These are phyloP conservation scores for Kwoniella sp. DNA, from an alignment of 768 basidiomycete species.

Conservation along the genomic window DNA sequence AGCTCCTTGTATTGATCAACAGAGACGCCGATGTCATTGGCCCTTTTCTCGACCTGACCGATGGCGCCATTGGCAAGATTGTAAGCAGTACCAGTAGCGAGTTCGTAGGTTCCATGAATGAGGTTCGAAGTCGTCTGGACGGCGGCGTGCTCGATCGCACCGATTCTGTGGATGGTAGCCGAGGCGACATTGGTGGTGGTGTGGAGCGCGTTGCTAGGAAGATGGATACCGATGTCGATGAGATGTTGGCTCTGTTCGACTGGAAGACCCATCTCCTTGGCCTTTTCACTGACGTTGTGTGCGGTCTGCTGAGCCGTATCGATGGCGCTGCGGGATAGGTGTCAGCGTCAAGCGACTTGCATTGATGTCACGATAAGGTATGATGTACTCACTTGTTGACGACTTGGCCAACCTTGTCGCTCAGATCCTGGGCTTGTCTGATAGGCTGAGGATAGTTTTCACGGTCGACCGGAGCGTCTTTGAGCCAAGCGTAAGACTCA, in stretches of 20 bases:
- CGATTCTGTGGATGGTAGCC: constrained; percentile 10
- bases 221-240: constrained; percentile 14
- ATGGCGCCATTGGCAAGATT: constrained; percentile 24
- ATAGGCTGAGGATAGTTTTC: constrained; percentile 16
- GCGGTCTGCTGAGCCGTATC: constrained; percentile 5
- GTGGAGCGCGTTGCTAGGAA: constrained; percentile 3
- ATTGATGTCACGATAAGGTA: not conserved
- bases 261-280: constrained; percentile 14
- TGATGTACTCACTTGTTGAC: constrained; percentile 12
- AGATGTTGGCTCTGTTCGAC: constrained; percentile 19
- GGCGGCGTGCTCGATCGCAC: constrained; percentile 14
- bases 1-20: constrained; percentile 34
- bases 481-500: constrained; percentile 21
- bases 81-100: constrained; percentile 17
- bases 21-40: constrained; percentile 35
- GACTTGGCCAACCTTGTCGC: constrained; percentile 19
- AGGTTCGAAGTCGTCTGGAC: constrained; percentile 12
- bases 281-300: constrained; percentile 4
- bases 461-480: constrained; percentile 14
- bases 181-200: constrained; percentile 8
- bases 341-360: not conserved
- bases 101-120: constrained; percentile 11
- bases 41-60: constrained; percentile 30
- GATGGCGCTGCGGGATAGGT: not conserved
- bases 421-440: constrained; percentile 28